Evolutionary conservation across 495 filamentous ascomycete species (phyloP).

Genomic region (Xylaria grammica): DNA sequence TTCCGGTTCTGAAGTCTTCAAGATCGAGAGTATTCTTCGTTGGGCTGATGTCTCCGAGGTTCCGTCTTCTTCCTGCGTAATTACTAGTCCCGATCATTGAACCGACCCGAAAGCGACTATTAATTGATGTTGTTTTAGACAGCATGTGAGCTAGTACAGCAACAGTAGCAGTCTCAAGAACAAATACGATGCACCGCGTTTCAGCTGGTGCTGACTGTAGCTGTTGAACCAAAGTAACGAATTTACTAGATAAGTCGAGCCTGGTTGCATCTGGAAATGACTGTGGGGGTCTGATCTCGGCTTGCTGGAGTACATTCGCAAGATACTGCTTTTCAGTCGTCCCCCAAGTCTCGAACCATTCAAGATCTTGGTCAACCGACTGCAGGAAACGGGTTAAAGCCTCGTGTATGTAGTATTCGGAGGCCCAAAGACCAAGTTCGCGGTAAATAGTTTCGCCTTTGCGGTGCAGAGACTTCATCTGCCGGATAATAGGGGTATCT

Average conservation of each 20-base stretch:
- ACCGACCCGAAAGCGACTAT: constrained; percentile 61
- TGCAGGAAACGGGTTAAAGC: constrained; percentile 57
- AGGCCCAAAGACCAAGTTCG: constrained; percentile 76
- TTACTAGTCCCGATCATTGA: constrained; percentile 77
- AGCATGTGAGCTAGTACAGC: constrained; percentile 70
- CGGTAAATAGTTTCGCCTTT: constrained; percentile 57
- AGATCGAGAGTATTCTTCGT: constrained; percentile 63
- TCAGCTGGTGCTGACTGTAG: constrained; percentile 51
- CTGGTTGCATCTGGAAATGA: constrained; percentile 31
- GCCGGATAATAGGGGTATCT: constrained; percentile 67
- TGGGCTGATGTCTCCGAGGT: constrained; percentile 66
- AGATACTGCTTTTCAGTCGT: constrained; percentile 67
- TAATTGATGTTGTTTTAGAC: constrained; percentile 62
- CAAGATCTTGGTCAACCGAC: constrained; percentile 36
- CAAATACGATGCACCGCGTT: constrained; percentile 80
- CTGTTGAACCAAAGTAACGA: constrained; percentile 57
- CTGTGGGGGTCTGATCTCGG: constrained; percentile 41
- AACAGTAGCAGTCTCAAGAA: constrained; percentile 71
- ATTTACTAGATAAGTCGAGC: constrained; percentile 57
- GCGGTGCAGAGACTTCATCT: constrained; percentile 63
- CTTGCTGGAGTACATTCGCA: constrained; percentile 49
- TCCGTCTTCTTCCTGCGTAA: constrained; percentile 48
- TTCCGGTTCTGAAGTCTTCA: constrained; percentile 69
- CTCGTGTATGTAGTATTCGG: constrained; percentile 70
- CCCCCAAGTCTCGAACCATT: constrained; percentile 45